A percentile compares a stretch with the other conserved stretches of the same genome.
Evolutionary conservation across 2,329 filamentous ascomycete species (phyloP).

Genomic region (Teratosphaeria zuluensis): DNA sequence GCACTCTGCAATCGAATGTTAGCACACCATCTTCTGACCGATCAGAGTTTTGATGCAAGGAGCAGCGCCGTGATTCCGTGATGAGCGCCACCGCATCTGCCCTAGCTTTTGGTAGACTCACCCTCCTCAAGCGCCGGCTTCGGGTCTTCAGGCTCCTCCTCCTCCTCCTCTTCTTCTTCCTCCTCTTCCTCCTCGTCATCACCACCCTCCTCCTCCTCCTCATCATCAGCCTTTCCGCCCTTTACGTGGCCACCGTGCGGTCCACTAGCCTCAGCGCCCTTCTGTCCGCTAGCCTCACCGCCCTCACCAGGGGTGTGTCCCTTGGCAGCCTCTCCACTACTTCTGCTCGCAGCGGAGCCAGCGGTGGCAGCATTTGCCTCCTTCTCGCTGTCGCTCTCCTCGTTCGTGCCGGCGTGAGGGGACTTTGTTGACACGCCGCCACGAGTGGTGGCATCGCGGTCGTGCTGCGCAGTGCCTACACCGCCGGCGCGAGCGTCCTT

Average conservation of each 20-base stretch:
- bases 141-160: slow-evolving; percentile 72
- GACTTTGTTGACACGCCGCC: slow-evolving; percentile 30
- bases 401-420: slow-evolving; percentile 33
- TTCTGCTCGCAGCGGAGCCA: slow-evolving; percentile 19
- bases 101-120: slow-evolving; percentile 40
- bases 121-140: slow-evolving; percentile 88
- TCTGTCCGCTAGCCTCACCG: slow-evolving; percentile 19
- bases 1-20: slow-evolving; percentile 60
- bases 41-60: not conserved
- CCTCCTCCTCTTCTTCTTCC: slow-evolving; percentile 72
- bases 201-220: slow-evolving; percentile 45
- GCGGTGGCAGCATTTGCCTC: slow-evolving; percentile 31
- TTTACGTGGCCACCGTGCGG: slow-evolving; percentile 21
- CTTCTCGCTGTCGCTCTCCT: slow-evolving; percentile 33
- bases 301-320: slow-evolving; percentile 20
- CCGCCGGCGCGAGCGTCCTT: slow-evolving; percentile 17
- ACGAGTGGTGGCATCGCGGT: slow-evolving; percentile 20
- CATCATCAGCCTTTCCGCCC: slow-evolving; percentile 34
- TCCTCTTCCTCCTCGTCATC: slow-evolving; percentile 63
- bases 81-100: not conserved
- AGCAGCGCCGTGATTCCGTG: not conserved
- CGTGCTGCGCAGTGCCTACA: slow-evolving; percentile 20
- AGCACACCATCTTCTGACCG: not conserved
- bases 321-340: slow-evolving; percentile 10
- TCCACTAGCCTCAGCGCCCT: slow-evolving; percentile 14